Evolutionary conservation across 768 basidiomycete species (phyloP), one percentile per base, ranked within the genome.

Genomic region (Podaxis pistillaris): DNA sequence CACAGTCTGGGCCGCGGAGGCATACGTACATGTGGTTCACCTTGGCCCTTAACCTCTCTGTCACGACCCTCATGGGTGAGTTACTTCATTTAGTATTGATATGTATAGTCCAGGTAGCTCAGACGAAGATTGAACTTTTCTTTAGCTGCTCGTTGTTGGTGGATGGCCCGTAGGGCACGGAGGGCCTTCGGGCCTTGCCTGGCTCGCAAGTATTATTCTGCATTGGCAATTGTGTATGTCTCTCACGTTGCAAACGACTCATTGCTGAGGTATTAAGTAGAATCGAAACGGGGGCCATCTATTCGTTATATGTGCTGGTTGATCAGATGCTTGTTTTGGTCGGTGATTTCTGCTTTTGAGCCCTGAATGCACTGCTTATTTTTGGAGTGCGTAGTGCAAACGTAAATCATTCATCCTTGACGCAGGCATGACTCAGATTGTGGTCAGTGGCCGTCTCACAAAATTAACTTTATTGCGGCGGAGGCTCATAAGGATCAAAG

Each of bases 201-300:
- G 49, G 67, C 75, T 13, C 64, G 67, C 33, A 70, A 72, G 56
- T 77, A 75, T 36, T 72, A 70, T 59, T 70, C 70, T n/a, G 72
- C 74, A 3, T 71, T 77, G 30, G 68, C 73, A 5, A 74, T 78
- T n/a, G 66, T 78, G 79, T 80, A 49, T 38, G 75, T 66, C n/a
- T 37, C 15, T 2, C n/a, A n/a, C n/a, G 5, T 44, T 15, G n/a
- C 6, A n/a, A n/a, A 17, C 17, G 17, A 15, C n/a, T 44, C 6
- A 6, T 30, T 30, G 15, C 41, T 44, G n/a, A 44, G 41, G 22
- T 22, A 7, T 12, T 55, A 9, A 17, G 13, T 49, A 79, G 78
- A 22, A 68, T 78, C 37, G 77, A 78, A 69, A 77, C 77, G 0
- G 78, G 79, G 0, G 56, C 72, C 2, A 66, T 79, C 15, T 78